Base-by-base conservation (phyloP, 768 basidiomycete species). In the Leccinellum rugosiceps region DNA sequence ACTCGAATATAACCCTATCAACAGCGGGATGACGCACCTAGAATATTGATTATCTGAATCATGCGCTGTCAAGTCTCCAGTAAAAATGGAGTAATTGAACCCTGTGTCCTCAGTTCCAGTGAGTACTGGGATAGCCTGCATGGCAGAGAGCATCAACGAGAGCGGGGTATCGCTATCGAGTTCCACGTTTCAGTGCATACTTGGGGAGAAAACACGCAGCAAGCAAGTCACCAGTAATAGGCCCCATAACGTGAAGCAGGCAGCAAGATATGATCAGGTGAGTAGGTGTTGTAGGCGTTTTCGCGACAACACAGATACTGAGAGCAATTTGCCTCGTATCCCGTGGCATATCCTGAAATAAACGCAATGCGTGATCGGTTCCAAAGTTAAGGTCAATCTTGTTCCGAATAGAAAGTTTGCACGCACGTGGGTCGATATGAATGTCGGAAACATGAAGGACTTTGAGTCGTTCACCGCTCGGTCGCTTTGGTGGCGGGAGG, bases 41-140 rank as follows among this genome's bases (percentile, higher is more conserved):
- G 80, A 83, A 23, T 87, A 72, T 68, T 88, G 79, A 56, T 83
- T 82, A 52, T 85, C 86, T 9, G 78, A 67, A 66, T 90, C 88
- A 64, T 90, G 88, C 6, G 83, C 80, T 28, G 87, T 87, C 48
- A 90, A 68, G 65, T 90, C 88, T 30, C 88, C 87, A 0, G 86
- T 90, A 65, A 81, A 90, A 14, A 90, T 25, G 0, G 79, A 80
- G 69, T 81, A 88, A 30, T 78, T 80, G 66, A 88, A 86, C 0
- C 83, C 85, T 1, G 75, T 79, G 0, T 76, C 70, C 62, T 80
- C 63, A 5, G 87, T 87, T 4, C 76, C 82, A 6, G 87, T 79
- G 14, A 90, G 74, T 4, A 75, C 75, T 4, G 86, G 86, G 50
- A 90, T 86, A 0, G 85, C 78, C 63, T 86, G 65, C 46, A 90